These are phyloP conservation scores for Trichoderma lentiforme DNA, from an alignment of 2,329 filamentous ascomycete species.

Conservation along the genomic window DNA sequence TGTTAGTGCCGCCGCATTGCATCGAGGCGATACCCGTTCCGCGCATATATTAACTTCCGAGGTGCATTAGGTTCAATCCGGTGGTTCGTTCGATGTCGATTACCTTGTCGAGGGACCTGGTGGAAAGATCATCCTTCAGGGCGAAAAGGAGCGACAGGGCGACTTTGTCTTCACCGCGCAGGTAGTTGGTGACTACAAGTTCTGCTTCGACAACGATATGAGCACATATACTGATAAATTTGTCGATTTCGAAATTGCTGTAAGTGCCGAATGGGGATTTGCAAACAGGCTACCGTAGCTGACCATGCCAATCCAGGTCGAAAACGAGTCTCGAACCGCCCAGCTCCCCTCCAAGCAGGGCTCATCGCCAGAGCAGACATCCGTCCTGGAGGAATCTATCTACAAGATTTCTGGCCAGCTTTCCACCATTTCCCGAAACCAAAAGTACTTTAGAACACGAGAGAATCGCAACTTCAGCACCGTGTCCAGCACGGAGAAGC, in stretches of 20 bases:
- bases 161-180: conserved; percentile 98
- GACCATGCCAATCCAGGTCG: conserved; percentile 57
- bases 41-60: background rate
- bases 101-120: conserved; percentile 82
- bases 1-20: conserved; percentile 50
- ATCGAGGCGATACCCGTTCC: background rate
- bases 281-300: background rate
- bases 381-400: conserved; percentile 85
- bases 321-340: conserved; percentile 75
- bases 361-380: conserved; percentile 83
- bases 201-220: conserved; percentile 99
- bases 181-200: conserved; percentile 82
- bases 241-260: conserved; percentile 96
- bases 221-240: conserved; percentile 96
- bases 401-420: conserved; percentile 92
- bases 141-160: conserved; percentile 87
- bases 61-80: conserved; percentile 78
- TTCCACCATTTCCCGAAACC: conserved; percentile 91
- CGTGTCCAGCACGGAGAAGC: conserved; percentile 88
- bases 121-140: conserved; percentile 77
- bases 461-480: conserved; percentile 99
- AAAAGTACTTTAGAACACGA: conserved; percentile 98
- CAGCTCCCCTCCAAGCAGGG: conserved; percentile 85
- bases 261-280: conserved; percentile 11
- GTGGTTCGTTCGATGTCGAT: conserved; percentile 95